phyloP scores from a whole-genome alignment of 2,329 filamentous ascomycete genomes.

The Fusarium dimerum region DNA sequence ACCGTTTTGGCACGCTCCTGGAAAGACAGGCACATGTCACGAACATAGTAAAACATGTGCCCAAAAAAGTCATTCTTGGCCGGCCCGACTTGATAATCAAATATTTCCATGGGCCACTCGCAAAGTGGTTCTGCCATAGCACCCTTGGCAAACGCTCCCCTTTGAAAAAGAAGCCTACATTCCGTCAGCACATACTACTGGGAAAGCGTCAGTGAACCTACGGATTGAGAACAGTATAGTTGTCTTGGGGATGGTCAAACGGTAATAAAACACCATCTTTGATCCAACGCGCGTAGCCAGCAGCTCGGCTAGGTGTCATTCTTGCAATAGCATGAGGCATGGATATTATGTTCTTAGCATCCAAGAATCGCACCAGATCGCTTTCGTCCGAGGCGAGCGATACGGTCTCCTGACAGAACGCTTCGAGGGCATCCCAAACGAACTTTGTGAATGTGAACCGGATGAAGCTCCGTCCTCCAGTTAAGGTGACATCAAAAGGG shows the following conservation, averaged over 20 bases:
- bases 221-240: slow-evolving; percentile 21
- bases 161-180: slow-evolving; percentile 18
- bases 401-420: too few relatives aligned
- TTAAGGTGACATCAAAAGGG: too few relatives aligned
- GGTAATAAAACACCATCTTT: slow-evolving; percentile 26
- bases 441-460: too few relatives aligned
- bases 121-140: slow-evolving; percentile 24
- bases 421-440: too few relatives aligned
- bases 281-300: slow-evolving; percentile 20
- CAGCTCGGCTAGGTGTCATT: slow-evolving; percentile 19
- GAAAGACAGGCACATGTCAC: slow-evolving; percentile 21
- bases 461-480: too few relatives aligned
- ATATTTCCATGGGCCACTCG: slow-evolving; percentile 31
- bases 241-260: slow-evolving; percentile 18
- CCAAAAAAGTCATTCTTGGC: slow-evolving; percentile 30
- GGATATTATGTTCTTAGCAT: slow-evolving; percentile 10
- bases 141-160: neutral
- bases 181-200: neutral
- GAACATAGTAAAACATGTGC: slow-evolving; percentile 31
- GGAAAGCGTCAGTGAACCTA: slow-evolving; percentile 7
- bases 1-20: slow-evolving; percentile 11
- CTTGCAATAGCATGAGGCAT: neutral
- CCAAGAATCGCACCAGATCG: slow-evolving; percentile 3
- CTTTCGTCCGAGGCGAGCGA: neutral
- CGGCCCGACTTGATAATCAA: slow-evolving; percentile 15